Percentiles rank a stretch among this genome's conserved stretches.
Conservation (phyloP, 192 early-diverging fungal genomes). For the Umbelopsis isabellina region DNA sequence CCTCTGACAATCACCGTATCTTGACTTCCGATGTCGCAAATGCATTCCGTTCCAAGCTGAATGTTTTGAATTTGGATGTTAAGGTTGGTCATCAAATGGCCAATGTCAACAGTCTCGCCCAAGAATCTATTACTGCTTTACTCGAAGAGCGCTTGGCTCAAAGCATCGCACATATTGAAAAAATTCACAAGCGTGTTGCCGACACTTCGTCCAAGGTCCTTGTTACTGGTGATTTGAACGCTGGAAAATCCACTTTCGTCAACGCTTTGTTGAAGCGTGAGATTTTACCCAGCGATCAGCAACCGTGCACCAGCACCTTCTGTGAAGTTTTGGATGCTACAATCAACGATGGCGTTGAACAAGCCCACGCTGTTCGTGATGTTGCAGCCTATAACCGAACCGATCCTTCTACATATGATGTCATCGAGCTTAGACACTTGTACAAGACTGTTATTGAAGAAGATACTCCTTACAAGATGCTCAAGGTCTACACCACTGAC, state of each 20-base stretch:
- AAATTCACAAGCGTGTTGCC: slow-evolving; percentile 80
- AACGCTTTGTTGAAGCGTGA: slow-evolving; percentile 91
- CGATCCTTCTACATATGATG: slow-evolving; percentile 72
- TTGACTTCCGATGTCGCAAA: slow-evolving; percentile 28
- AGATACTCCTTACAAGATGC: slow-evolving; percentile 81
- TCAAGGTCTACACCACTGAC: slow-evolving; percentile 93
- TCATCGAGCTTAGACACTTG: slow-evolving; percentile 72
- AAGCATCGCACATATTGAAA: slow-evolving; percentile 77
- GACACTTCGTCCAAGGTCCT: slow-evolving; percentile 94
- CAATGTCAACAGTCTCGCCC: slow-evolving; percentile 66
- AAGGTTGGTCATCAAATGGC: slow-evolving; percentile 66
- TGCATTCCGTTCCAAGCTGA: slow-evolving; percentile 45
- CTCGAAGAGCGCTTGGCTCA: slow-evolving; percentile 71
- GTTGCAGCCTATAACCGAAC: slow-evolving; percentile 67
- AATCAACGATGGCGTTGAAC: slow-evolving; percentile 89
- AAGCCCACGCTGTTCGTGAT: slow-evolving; percentile 87
- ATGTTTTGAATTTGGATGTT: slow-evolving; percentile 71
- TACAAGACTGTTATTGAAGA: slow-evolving; percentile 85
- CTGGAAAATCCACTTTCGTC: slow-evolving; percentile 97
- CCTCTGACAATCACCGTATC: slow-evolving; percentile 27
- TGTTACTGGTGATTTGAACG: slow-evolving; percentile 97
- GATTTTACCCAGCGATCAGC: slow-evolving; percentile 94
- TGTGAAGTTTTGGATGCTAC: slow-evolving; percentile 93
- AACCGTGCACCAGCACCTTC: slow-evolving; percentile 96
- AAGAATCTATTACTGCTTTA: slow-evolving; percentile 70